Percentiles rank a stretch among this genome's conserved stretches.
Evolutionary conservation across 495 filamentous ascomycete genomes (phyloP).

Genomic region (Neurospora sp.): DNA sequence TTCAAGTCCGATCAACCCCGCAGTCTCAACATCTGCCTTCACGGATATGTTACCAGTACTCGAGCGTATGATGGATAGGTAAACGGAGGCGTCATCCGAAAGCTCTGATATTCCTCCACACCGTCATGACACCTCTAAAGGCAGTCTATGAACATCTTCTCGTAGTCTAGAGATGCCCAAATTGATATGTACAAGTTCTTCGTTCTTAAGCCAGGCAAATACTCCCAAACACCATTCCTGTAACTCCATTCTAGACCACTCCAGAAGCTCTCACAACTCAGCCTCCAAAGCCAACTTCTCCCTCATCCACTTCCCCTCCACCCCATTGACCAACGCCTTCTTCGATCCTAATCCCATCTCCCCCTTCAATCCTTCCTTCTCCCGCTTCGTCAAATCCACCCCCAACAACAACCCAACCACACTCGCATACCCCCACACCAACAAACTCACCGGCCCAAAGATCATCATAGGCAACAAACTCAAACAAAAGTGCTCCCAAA

Average conservation of each 20-base stretch:
- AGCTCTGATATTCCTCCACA: not conserved
- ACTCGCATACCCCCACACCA: conserved; percentile 2
- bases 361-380: not conserved
- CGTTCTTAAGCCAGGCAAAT: not conserved
- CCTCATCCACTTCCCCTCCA: not conserved
- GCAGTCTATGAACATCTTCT: not conserved
- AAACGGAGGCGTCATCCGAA: not conserved
- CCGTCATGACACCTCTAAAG: not conserved
- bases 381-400: not conserved
- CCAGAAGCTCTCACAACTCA: not conserved
- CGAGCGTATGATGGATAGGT: not conserved
- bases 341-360: not conserved
- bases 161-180: not conserved
- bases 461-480: conserved; percentile 20
- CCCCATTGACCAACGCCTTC: not conserved
- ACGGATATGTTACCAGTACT: not conserved
- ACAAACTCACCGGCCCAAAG: conserved; percentile 20
- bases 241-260: not conserved
- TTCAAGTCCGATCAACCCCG: not conserved
- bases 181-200: not conserved
- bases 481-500: conserved; percentile 13
- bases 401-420: not conserved
- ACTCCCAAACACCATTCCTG: not conserved
- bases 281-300: not conserved
- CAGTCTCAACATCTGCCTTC: too few relatives aligned